Evolutionary conservation across 345 rosid genomes (phyloP), one percentile per base, ranked within the genome.

Genomic region (Hibiscus mutabilis): DNA sequence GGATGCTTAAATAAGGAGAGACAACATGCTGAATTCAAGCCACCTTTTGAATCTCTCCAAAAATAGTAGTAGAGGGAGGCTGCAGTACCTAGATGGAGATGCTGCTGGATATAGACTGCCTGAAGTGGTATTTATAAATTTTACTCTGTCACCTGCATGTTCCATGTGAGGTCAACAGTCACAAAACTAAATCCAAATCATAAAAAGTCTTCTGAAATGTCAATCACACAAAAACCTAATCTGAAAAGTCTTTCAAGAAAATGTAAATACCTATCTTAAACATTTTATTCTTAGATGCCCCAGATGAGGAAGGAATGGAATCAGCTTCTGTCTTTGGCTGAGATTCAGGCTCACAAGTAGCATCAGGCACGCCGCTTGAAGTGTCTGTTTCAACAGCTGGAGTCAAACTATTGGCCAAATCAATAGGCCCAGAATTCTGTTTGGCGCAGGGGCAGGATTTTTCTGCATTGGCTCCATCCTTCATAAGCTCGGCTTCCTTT

Each of bases 91-190:
- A 63, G 84, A 67, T 60, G 85, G 70, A 63, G 92, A 80, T 67
- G 83, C 42, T 52, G 87, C 31, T 62, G 79, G 77, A 80, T 83
- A 83, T 56, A 83, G 68, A 77, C 82, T 82, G 74, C 87, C 74
- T 67, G 85, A 79, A 77, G 85, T 70, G 19, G 83, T 71, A 42
- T 79, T 82, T 22, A 73, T 42, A 80, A 80, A 93, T 75, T 80
- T 83, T 74, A 93, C 94, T 80, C 86, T 82, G 79, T 93, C 97
- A 70, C 94, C 98, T 93, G 81, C 78, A 80, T 69, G 63, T 74
- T 57, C 70, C 71, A 73, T 62, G 14, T 53, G 69, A 55, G 66
- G 55, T 66, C 21, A 84, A 69, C 66, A 69, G 27, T 72, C 47
- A 66, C 58, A 66, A 51, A 67, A 63, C 65, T 60, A 16, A 72